Base-by-base conservation (phyloP, 176 grass and related monocot genomes). In the Otatea glauca region DNA sequence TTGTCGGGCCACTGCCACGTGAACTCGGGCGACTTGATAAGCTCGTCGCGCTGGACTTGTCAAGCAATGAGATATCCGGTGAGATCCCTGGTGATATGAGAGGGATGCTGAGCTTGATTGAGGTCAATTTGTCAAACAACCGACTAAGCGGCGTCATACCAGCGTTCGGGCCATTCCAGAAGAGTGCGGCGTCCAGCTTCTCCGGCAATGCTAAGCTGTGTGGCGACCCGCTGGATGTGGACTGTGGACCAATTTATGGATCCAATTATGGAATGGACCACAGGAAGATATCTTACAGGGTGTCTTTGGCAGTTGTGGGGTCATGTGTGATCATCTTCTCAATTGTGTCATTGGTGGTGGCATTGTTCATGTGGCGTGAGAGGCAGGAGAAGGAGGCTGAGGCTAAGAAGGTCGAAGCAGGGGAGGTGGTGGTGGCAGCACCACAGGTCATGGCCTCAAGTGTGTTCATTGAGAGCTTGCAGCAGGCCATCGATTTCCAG, bases 81-180 rank as follows among this genome's bases (percentile, higher is more conserved):
- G 76, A 88, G 72, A 93, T 98, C 77, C 93, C 96, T 18, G 66
- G 53, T 29, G 96, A 95, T 21, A 87, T 98, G 85, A 93, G 77
- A 90, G 96, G 96, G 67, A 95, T 98, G 96, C 74, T 98, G 77
- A 98, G 96, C 79, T 93, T 98, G 68, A 98, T 98, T 35, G 93
- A 95, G 78, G 89, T 98, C 59, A 95, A 98, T 77, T 85, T 98
- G 68, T 98, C 96, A 56, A 93, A 98, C 86, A 98, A 98, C 81
- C 59, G 43, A 49, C 86, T 98, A 7, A 88, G 53, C 1, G 96
- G 96, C 0, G 43, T 77, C 63, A 98, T 98, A 86, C 96, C 93
- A 0, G 72, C 4, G 3, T 98, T 98, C 78, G 89, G 79, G 10
- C 96, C 96, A 21, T 98, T 98, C 63, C 96, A 98, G 65, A 98